phyloP scores from a whole-genome alignment of 1,139 yeast genomes.

The Debaryomyces sp. region DNA sequence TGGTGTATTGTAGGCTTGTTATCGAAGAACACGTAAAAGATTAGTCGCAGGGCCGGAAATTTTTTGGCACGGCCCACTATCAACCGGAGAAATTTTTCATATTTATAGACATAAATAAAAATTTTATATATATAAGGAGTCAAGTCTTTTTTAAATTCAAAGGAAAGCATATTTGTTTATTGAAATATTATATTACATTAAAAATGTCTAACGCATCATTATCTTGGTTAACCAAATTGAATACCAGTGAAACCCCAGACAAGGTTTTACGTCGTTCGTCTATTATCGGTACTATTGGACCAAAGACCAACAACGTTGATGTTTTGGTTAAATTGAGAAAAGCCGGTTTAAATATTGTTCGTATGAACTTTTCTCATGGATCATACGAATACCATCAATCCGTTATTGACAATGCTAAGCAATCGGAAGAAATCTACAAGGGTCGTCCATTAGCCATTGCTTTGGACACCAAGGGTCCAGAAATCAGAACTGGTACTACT shows the following conservation, averaged over 20 bases:
- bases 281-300: conserved; percentile 97
- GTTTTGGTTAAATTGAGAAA: conserved; percentile 84
- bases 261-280: conserved; percentile 90
- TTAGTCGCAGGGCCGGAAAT: not conserved
- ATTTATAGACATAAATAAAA: not conserved
- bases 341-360: conserved; percentile 95
- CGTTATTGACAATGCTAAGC: conserved; percentile 93
- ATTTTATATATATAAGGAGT: not conserved
- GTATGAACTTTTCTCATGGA: conserved; percentile 99
- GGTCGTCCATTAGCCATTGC: conserved; percentile 99
- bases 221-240: conserved; percentile 81
- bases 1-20: not conserved
- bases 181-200: not conserved
- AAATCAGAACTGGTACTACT: conserved; percentile 98
- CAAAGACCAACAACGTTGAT: conserved; percentile 92
- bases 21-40: not conserved
- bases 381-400: conserved; percentile 95
- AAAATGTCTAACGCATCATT: conserved; percentile 37
- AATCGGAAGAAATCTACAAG: conserved; percentile 84
- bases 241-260: conserved; percentile 78
- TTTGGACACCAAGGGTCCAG: conserved; percentile 99
- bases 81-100: conserved; percentile 11
- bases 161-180: not conserved
- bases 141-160: not conserved
- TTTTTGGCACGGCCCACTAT: conserved; percentile 12